Conservation (phyloP, 768 basidiomycete species). For the Hirschioporus abietinus region DNA sequence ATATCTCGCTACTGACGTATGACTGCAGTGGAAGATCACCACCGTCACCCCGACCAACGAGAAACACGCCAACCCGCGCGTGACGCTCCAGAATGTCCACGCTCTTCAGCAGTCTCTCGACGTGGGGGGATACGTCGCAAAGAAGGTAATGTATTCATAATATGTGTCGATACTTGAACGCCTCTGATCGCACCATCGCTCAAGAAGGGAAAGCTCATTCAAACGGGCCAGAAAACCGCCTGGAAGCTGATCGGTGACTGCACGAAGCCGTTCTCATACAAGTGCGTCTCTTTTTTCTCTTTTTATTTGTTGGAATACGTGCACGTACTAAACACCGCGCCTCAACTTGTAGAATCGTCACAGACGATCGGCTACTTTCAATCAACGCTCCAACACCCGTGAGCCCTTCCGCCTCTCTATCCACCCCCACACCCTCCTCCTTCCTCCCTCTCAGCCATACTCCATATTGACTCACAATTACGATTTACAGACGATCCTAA, state of each 20-base stretch:
- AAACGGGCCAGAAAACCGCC: background rate
- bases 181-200: background rate
- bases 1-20: too few relatives aligned
- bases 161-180: background rate
- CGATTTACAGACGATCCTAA: background rate
- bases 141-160: background rate
- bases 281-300: background rate
- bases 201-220: conserved; percentile 1
- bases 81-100: background rate
- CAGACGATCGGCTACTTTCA: background rate
- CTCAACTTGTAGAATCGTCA: background rate
- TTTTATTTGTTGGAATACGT: background rate
- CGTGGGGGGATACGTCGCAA: background rate
- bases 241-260: background rate
- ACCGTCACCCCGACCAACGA: background rate
- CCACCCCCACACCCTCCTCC: too few relatives aligned
- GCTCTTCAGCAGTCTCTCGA: background rate
- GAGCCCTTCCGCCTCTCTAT: background rate
- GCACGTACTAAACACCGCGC: background rate
- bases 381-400: background rate
- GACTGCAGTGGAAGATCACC: background rate
- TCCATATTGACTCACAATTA: too few relatives aligned
- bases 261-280: background rate
- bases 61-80: background rate
- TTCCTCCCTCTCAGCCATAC: background rate